These are phyloP conservation scores for Daldinia caldariorum DNA, from an alignment of 495 filamentous ascomycete genomes.

Conservation along the genomic window DNA sequence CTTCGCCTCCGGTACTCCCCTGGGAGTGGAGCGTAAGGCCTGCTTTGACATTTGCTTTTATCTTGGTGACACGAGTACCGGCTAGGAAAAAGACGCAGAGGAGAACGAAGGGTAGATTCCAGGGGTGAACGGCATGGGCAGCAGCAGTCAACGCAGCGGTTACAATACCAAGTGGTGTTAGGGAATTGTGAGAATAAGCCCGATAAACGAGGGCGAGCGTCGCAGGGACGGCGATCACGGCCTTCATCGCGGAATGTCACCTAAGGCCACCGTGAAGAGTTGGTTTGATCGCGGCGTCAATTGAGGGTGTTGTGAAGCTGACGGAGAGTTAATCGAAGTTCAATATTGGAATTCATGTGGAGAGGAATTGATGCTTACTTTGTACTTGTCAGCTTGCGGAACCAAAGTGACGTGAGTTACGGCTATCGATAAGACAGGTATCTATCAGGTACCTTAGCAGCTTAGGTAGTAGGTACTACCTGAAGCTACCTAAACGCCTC, in stretches of 20 bases:
- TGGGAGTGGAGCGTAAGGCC: slow-evolving; percentile 78
- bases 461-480: background rate
- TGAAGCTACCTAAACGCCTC: background rate
- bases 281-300: background rate
- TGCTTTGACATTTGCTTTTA: slow-evolving; percentile 88
- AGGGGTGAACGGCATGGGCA: slow-evolving; percentile 88
- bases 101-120: slow-evolving; percentile 85
- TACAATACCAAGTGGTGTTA: slow-evolving; percentile 77
- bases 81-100: slow-evolving; percentile 87
- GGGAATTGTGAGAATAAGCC: slow-evolving; percentile 75
- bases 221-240: slow-evolving; percentile 73
- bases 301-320: background rate
- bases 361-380: background rate
- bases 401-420: background rate
- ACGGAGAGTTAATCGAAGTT: background rate
- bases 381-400: no score
- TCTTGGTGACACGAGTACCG: slow-evolving; percentile 82
- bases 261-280: no score
- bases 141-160: slow-evolving; percentile 75
- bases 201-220: slow-evolving; percentile 71
- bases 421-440: background rate
- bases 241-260: slow-evolving; percentile 64
- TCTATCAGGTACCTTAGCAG: no score
- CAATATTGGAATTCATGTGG: background rate
- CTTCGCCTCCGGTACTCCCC: slow-evolving; percentile 78